phyloP scores from a whole-genome alignment of 495 filamentous ascomycete species.

The Penicillium silybi region DNA sequence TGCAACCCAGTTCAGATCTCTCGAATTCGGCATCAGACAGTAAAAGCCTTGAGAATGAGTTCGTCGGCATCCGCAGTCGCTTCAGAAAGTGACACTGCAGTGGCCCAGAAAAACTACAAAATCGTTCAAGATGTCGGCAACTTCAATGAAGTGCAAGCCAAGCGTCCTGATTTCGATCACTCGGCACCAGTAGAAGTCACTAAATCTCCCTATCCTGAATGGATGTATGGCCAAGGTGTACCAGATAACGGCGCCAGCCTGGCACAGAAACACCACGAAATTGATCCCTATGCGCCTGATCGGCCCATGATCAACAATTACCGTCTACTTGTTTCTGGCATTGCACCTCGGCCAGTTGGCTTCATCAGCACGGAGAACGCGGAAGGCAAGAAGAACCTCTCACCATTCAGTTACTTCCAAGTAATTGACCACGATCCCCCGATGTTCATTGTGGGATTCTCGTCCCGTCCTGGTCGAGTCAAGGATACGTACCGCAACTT shows the following conservation, averaged over 20 bases:
- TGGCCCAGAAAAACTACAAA: slow-evolving; percentile 22
- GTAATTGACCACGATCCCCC: slow-evolving; percentile 82
- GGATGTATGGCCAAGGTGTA: slow-evolving; percentile 68
- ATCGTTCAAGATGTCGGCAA: slow-evolving; percentile 38
- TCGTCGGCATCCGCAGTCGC: slow-evolving; percentile 13
- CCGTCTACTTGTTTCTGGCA: slow-evolving; percentile 78
- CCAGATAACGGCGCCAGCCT: slow-evolving; percentile 49
- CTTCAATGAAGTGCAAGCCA: slow-evolving; percentile 67
- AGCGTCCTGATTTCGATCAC: slow-evolving; percentile 56
- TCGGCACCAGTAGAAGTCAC: slow-evolving; percentile 54
- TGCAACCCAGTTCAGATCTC: not conserved
- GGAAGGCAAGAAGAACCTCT: slow-evolving; percentile 63
- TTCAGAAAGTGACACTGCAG: not conserved
- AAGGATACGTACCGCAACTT: slow-evolving; percentile 78
- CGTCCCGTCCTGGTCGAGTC: slow-evolving; percentile 43
- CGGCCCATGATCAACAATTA: slow-evolving; percentile 71
- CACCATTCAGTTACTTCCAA: slow-evolving; percentile 79
- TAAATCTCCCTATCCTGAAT: slow-evolving; percentile 65
- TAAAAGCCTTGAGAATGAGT: slow-evolving; percentile 6
- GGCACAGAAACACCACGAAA: slow-evolving; percentile 57
- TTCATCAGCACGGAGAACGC: slow-evolving; percentile 51
- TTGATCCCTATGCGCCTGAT: slow-evolving; percentile 71
- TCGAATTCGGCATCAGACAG: not conserved
- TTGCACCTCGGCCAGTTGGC: slow-evolving; percentile 73
- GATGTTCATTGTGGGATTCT: slow-evolving; percentile 73